phyloP scores from a whole-genome alignment of 164 flowering plant genomes.

The Berberis thunbergii region DNA sequence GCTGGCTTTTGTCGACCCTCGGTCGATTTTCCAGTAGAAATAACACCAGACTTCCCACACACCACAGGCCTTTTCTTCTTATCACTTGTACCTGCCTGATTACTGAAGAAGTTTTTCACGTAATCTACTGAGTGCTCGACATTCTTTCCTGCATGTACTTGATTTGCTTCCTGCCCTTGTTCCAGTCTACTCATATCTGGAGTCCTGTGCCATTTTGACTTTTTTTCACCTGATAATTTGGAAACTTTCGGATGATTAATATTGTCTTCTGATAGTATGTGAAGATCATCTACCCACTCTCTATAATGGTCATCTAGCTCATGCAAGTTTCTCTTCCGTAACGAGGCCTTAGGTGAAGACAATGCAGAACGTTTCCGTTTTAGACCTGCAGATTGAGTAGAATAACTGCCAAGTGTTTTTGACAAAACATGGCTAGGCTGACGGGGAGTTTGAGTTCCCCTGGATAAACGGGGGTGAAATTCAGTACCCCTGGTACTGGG shows the following conservation, averaged over 20 bases:
- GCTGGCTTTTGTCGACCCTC: constrained; percentile 24
- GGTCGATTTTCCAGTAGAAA: constrained; percentile 26
- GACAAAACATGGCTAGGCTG: constrained; percentile 11
- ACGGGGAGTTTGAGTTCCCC: constrained; percentile 12
- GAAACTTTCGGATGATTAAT: constrained; percentile 5
- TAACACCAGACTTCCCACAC: constrained; percentile 50
- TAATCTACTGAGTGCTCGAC: constrained; percentile 8
- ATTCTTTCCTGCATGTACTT: constrained; percentile 10
- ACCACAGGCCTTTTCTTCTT: constrained; percentile 35
- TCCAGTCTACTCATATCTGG: constrained; percentile 6
- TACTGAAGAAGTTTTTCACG: constrained; percentile 7
- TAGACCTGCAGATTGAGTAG: constrained; percentile 17
- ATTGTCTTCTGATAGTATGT: constrained; percentile 1
- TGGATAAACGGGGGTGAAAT: constrained; percentile 9
- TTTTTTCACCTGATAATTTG: constrained; percentile 17
- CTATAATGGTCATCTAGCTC: constrained; percentile 12
- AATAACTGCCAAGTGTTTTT: constrained; percentile 8
- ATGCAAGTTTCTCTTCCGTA: constrained; percentile 22
- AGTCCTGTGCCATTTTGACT: constrained; percentile 11
- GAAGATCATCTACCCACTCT: constrained; percentile 16
- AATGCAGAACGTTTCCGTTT: constrained; percentile 19
- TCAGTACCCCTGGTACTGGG: constrained; percentile 7
- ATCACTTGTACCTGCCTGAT: constrained; percentile 6
- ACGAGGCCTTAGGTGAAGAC: constrained; percentile 15
- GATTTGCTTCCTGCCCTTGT: constrained; percentile 7